Base-by-base conservation (phyloP, 139 green algal species). In the Haematococcus sp. region DNA sequence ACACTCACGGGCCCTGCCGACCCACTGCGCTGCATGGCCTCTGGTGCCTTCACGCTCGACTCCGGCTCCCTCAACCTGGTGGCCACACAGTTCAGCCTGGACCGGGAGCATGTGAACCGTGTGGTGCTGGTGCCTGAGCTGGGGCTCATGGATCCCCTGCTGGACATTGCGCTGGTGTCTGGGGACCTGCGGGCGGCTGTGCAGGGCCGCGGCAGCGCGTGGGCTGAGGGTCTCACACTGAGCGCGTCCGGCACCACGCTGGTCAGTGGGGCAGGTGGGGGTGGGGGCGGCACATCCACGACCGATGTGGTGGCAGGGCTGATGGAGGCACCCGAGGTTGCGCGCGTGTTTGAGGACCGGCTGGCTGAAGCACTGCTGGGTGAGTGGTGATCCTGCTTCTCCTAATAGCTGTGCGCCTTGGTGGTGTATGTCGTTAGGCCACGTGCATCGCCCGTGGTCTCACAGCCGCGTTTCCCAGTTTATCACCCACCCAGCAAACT, bases 11-110 rank as follows among this genome's bases (percentile, higher is more conserved):
- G 93, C 33, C 80, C 82, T 0, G 87, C 87, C 0, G 79, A 92
- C 63, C 87, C 92, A 0, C 68, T 77, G 31, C 69, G 27, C 25
- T 63, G 84, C 31, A 30, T 52, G 30, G 64, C 79, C 4, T 63
- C 35, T 4, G 93, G 93, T 33, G 68, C 51, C 0, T 63, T 98
- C 32, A 35, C 46, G 0, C 90, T 98, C 25, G 88, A 95, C 51
- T 74, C 79, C 65, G 94, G 92, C 32, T 89, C 95, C 28, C 86
- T 98, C 67, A 98, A 98, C 82, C 80, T 98, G 49, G 85, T 98
- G 71, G 94, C 94, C 5, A 96, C 94, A 13, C 77, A 83, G 72
- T 88, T 98, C 59, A 75, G 80, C 13, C 73, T 98, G 63, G 89
- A 97, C 63, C 79, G 69, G 22, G 77, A 83, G 33, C 90, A 97